Evolutionary conservation across 2,329 filamentous ascomycete genomes (phyloP).

Genomic region (Botrytis deweyae): DNA sequence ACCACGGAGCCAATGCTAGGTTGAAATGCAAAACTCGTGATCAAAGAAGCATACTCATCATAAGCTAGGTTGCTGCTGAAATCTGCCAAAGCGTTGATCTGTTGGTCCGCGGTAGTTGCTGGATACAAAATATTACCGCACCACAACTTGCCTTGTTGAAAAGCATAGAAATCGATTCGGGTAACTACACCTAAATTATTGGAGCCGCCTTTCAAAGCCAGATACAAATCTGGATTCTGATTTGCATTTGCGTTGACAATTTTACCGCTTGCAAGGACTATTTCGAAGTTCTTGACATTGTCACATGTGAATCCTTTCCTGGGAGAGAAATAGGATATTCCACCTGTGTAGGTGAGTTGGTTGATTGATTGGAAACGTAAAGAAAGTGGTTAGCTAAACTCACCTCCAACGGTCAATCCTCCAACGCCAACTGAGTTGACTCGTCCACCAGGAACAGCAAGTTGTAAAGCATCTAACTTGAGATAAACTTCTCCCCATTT

Average conservation of each 20-base stretch:
- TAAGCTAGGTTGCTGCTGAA: slow-evolving; percentile 1
- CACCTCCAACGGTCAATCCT: slow-evolving; percentile 15
- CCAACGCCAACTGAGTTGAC: slow-evolving; percentile 21
- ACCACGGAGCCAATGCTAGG: not conserved
- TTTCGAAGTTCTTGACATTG: slow-evolving; percentile 49
- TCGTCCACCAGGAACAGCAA: slow-evolving; percentile 6
- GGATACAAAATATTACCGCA: slow-evolving; percentile 20
- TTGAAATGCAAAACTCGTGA: slow-evolving; percentile 5
- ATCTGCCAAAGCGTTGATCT: slow-evolving; percentile 4
- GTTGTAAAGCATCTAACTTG: not conserved
- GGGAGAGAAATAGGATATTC: slow-evolving; percentile 30
- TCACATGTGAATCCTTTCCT: slow-evolving; percentile 51
- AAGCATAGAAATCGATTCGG: slow-evolving; percentile 40
- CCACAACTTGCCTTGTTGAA: slow-evolving; percentile 24
- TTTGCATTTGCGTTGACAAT: slow-evolving; percentile 45
- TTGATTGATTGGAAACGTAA: too few species aligned
- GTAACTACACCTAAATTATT: slow-evolving; percentile 56
- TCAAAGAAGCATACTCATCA: slow-evolving; percentile 12
- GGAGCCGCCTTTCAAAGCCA: slow-evolving; percentile 55
- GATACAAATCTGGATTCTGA: slow-evolving; percentile 51
- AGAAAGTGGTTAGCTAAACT: not conserved
- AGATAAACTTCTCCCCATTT: slow-evolving; percentile 15
- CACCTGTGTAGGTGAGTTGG: slow-evolving; percentile 24
- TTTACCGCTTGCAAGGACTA: slow-evolving; percentile 52
- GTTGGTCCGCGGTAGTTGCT: not conserved